Conservation (phyloP, 768 basidiomycete genomes). For the Harrya chromipes region DNA sequence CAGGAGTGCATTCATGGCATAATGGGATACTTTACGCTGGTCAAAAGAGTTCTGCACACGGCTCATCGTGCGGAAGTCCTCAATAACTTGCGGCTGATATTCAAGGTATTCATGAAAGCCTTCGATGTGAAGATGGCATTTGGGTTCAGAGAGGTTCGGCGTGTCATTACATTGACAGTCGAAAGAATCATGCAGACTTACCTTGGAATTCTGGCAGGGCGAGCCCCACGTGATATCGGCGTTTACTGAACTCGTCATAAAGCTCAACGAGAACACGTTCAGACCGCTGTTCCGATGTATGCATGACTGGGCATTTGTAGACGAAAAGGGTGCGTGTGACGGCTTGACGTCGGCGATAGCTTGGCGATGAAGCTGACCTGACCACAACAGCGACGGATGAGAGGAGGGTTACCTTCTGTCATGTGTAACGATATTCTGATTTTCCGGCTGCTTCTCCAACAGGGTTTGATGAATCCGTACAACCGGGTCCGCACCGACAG, state of each 20-base stretch:
- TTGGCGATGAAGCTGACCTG: neutral
- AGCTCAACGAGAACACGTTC: constrained; percentile 91
- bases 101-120: constrained; percentile 76
- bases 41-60: constrained; percentile 62
- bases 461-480: constrained; percentile 91
- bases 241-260: constrained; percentile 87
- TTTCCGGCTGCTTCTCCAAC: neutral
- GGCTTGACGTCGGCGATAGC: neutral
- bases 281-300: constrained; percentile 85
- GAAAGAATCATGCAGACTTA: neutral
- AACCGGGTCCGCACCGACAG: constrained; percentile 21
- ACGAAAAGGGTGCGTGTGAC: constrained; percentile 41
- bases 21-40: constrained; percentile 58
- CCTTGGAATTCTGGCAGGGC: constrained; percentile 36
- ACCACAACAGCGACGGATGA: constrained; percentile 29
- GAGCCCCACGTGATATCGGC: constrained; percentile 57
- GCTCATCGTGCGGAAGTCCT: constrained; percentile 62
- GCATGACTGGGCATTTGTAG: constrained; percentile 92
- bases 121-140: constrained; percentile 52
- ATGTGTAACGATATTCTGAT: constrained; percentile 37
- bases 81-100: constrained; percentile 62
- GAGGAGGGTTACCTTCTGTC: constrained; percentile 70
- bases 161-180: neutral
- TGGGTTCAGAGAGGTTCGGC: constrained; percentile 28
- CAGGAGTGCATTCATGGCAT: constrained; percentile 28